phyloP scores from a whole-genome alignment of 2,329 filamentous ascomycete species.

The Aureobasidium sp. region DNA sequence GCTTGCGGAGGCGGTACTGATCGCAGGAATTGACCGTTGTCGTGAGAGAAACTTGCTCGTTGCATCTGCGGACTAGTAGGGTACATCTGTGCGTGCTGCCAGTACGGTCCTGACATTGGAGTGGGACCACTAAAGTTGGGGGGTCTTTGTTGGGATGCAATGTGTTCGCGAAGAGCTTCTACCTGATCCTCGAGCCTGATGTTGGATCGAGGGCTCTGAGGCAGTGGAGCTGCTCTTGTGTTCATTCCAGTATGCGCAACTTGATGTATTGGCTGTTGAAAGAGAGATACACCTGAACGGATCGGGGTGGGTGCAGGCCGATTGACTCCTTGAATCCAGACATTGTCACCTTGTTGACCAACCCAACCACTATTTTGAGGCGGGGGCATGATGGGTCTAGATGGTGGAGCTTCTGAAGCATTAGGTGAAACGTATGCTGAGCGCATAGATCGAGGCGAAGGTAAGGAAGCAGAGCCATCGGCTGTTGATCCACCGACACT shows the following conservation, averaged over 20 bases:
- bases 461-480: slow-evolving; percentile 19
- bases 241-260: not conserved
- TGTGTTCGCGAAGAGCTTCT: slow-evolving; percentile 1
- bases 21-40: not conserved
- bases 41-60: not conserved
- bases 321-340: slow-evolving; percentile 22
- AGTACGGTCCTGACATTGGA: not conserved
- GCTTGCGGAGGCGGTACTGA: not conserved
- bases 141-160: not conserved
- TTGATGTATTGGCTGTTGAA: slow-evolving; percentile 1
- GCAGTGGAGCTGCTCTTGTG: slow-evolving; percentile 12
- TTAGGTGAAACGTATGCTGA: slow-evolving; percentile 27
- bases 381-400: slow-evolving; percentile 25
- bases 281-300: slow-evolving; percentile 4
- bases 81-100: not conserved
- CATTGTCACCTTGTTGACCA: slow-evolving; percentile 22
- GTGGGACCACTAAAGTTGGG: not conserved
- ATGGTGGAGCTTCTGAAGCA: slow-evolving; percentile 25
- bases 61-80: slow-evolving; percentile 12
- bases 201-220: slow-evolving; percentile 14
- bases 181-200: slow-evolving; percentile 1
- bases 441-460: slow-evolving; percentile 18
- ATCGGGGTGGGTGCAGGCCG: not conserved
- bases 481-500: not conserved
- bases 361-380: slow-evolving; percentile 18